Evolutionary conservation across 2,329 filamentous ascomycete genomes (phyloP).

Genomic region (Leptographium wingfieldii): DNA sequence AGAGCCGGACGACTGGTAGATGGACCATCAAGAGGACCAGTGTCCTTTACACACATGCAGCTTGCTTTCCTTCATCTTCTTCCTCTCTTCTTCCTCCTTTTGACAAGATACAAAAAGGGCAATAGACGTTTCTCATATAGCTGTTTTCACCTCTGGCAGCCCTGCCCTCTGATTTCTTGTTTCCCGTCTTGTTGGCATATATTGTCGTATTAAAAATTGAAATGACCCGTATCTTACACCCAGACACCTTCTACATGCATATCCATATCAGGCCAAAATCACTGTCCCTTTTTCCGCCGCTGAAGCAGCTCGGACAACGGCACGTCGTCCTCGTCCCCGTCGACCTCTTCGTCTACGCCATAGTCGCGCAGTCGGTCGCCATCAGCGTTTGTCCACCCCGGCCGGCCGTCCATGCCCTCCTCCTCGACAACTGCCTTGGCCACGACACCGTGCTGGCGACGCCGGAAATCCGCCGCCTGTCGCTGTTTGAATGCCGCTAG

Average conservation of each 20-base stretch:
- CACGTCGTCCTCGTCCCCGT: conserved; percentile 42
- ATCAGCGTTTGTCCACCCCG: conserved; percentile 61
- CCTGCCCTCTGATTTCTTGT: background rate
- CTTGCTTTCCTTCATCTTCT: background rate
- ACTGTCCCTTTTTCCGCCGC: conserved; percentile 26
- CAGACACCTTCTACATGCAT: background rate
- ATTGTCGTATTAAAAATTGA: background rate
- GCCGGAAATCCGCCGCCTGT: conserved; percentile 34
- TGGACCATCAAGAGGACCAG: no score
- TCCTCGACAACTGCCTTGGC: conserved; percentile 15
- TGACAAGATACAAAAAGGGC: background rate
- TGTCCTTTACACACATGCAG: no score
- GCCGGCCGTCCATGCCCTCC: conserved; percentile 31
- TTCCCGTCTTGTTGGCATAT: background rate
- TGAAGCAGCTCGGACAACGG: conserved; percentile 57
- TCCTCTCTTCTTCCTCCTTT: background rate
- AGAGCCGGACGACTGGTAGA: conserved; percentile 54
- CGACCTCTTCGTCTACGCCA: conserved; percentile 65
- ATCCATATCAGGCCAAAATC: background rate
- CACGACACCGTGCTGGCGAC: conserved; percentile 26
- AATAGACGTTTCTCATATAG: background rate
- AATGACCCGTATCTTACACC: background rate
- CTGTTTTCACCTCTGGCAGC: background rate
- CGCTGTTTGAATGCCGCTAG: conserved; percentile 36
- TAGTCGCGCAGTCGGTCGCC: conserved; percentile 65